Evolutionary conservation across 2,329 filamentous ascomycete genomes (phyloP), one percentile per base, ranked within the genome.

Genomic region (Fusarium begoniae): DNA sequence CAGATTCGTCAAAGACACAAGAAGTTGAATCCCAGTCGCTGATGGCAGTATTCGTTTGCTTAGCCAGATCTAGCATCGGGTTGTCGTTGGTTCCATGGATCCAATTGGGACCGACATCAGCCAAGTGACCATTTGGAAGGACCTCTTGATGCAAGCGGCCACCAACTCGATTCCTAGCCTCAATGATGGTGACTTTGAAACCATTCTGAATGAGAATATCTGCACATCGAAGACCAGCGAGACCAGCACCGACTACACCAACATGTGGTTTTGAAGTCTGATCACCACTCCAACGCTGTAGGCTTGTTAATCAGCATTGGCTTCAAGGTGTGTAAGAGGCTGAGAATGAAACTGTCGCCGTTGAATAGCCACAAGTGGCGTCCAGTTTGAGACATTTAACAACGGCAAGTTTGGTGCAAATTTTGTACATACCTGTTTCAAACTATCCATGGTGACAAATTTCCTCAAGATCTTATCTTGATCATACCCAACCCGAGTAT

Each of bases 81-180:
- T 94, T 95, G 70, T 91, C 86, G 2, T 89, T 84, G 11, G 91
- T 93, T 40, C 93, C 92, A 69, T 95, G 92, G 58, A 95, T 93
- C 92, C 92, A 95, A 76, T 94, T 95, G n/a, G 92, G 91, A 2
- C 93, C 93, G 38, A 88, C 81, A 73, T 91, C 89, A n/a, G 89
- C 85, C 13, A 85, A 73, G 37, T 84, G 82, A 1, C 86, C 86
- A 44, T 87, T 87, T 18, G 83, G 81, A 8, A 90, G 82, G 28
- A 78, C 80, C 57, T 84, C 81, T 75, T 90, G 89, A 62, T 86
- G 82, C 37, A 93, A 85, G 38, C 92, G 87, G 3, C 92, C 92
- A 17, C 92, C 92, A 44, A 94, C 79, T 12, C 92, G 87, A 77
- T 91, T 82, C 22, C 92, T 86, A 14, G 89, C 93, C 79, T 95